Evolutionary conservation across 352 stramenopile species (phyloP), one percentile per base, ranked within the genome.

Genomic region (Peronospora destructor): DNA sequence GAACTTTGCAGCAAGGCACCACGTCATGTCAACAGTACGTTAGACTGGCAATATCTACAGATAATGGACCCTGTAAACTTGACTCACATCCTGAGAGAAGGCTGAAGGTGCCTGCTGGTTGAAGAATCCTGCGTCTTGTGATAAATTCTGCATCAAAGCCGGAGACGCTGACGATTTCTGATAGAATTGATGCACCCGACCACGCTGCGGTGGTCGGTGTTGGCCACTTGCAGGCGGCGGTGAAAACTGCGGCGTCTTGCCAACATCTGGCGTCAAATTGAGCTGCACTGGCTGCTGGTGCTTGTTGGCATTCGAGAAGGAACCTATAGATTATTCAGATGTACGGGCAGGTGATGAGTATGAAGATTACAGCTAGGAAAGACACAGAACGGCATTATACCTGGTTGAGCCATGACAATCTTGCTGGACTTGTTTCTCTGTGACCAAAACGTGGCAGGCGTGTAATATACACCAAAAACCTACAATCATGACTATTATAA

Each of bases 291-390:
- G 65, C 0, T 66, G 65, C 63, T 76, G 70, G 10, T 62, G 72
- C 43, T 76, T 71, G 44, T 73, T 84, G 2, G 68, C 61, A 19
- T 84, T 78, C 40, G 66, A 68, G 53, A 86, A 86, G 4, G 73
- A 71, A 4, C 77, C 76, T 86, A 58, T 4, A 55, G 10, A n/a
- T 29, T 16, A 16, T 23, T 35, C 0, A 50, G 8, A 60, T 25
- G 33, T n/a, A 50, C 6, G 23, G 9, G 16, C 1, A 43, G 8
- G 1, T 37, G 17, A 14, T 45, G 21, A 50, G 11, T 9, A 26
- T 26, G 17, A 8, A 8, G 16, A 25, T 9, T 7, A 11, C 5
- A 13, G 19, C 17, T 45, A n/a, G 32, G 11, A 49, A 46, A 49
- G 23, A 19, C n/a, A 28, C 32, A 34, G 13, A 14, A 33, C 23